phyloP scores from a whole-genome alignment of 345 rosid genomes.

The Hibiscus trionum region DNA sequence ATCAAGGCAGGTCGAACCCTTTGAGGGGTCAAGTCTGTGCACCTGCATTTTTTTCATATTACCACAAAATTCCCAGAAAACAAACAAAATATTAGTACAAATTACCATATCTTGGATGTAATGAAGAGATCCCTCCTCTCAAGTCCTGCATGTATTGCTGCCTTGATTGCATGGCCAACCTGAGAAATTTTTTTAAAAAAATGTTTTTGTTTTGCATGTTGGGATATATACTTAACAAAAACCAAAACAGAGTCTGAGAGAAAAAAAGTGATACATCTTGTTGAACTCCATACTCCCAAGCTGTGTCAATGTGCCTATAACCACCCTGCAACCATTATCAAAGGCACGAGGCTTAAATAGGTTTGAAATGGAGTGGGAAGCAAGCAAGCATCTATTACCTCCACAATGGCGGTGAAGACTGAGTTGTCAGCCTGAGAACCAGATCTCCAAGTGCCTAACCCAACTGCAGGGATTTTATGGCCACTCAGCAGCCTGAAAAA shows the following conservation, averaged over 20 bases:
- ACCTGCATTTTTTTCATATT: constrained; percentile 20
- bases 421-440: constrained; percentile 31
- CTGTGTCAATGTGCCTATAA: constrained; percentile 50
- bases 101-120: constrained; percentile 49
- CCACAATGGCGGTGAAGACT: constrained; percentile 38
- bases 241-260: background rate
- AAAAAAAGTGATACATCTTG: constrained; percentile 19
- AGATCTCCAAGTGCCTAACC: constrained; percentile 45
- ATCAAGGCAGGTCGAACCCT: constrained; percentile 41
- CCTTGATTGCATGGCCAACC: constrained; percentile 38
- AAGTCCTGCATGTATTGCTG: constrained; percentile 41
- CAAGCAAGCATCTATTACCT: constrained; percentile 20
- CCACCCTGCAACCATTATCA: constrained; percentile 28
- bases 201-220: background rate
- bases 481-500: constrained; percentile 40
- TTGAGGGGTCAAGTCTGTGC: constrained; percentile 40
- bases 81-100: background rate
- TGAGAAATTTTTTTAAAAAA: background rate
- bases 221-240: background rate
- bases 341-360: background rate
- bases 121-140: constrained; percentile 47
- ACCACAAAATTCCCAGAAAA: background rate
- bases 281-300: constrained; percentile 37
- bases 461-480: constrained; percentile 47
- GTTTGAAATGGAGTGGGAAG: background rate